Base-by-base conservation (phyloP, 495 filamentous ascomycete species). In the Penicillium maclennaniae region DNA sequence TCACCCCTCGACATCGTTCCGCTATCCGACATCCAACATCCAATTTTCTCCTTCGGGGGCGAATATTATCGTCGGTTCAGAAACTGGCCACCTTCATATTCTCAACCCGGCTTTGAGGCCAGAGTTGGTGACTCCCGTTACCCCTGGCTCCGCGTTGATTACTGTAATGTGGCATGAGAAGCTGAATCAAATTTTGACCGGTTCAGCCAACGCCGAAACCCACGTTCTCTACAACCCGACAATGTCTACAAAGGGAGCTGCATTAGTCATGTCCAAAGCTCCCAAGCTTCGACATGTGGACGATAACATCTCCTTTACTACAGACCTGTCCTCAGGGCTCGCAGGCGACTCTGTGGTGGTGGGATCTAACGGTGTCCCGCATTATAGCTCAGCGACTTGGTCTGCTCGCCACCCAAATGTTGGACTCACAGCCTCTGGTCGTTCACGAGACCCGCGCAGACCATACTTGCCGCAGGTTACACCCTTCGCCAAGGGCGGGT, bases 231-330 rank as follows among this genome's bases (percentile, higher is more conserved):
- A 92, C 74, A 92, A 87, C 67, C 93, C 95, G 16, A 82, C 71
- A 25, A 84, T 83, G 50, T 98, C 93, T 4, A 79, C 69, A 7
- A 84, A 82, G 62, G 93, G 93, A 43, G 93, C 90, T 0, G 82
- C 87, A n/a, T 80, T 87, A 45, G 85, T 97, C 53, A 91, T 98
- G 87, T 88, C 87, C 50, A 88, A 89, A 60, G 93, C 92, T 0
- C 91, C 95, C 7, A 97, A 97, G 66, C 89, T 87, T 49, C 86
- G 92, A 10, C 93, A 98, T 63, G 83, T 98, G 43, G 93, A 98
- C 69, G 93, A 98, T 67, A 87, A 97, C 65, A 84, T 88, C 2
- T 83, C 81, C 34, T 77, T 92, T 39, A 95, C 90, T 9, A 95
- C 87, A 45, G 91, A 96, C 66, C 76, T 89, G 23, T 79, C 83